Evolutionary conservation across 1,139 yeast species (phyloP), one percentile per base, ranked within the genome.

Genomic region (Spencermartinsiella ligniputridi): DNA sequence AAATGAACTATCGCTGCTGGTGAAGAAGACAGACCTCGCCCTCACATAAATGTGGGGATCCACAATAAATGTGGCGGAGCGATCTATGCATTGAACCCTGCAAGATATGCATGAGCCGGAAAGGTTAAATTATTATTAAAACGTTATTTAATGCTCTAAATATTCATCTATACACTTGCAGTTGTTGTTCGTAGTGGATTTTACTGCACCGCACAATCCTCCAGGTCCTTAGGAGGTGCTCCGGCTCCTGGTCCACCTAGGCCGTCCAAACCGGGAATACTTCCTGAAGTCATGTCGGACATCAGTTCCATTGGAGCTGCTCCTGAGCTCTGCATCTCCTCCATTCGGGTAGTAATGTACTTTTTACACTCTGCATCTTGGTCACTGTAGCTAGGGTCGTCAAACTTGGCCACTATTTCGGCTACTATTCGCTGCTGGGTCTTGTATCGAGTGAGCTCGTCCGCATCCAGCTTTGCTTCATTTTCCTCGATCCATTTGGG

Each of bases 291-390:
- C 30, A 79, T 70, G 43, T 81, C 88, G 29, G 87, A 90, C 50
- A 83, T 78, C 39, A 87, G 71, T 44, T 85, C 95, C 21, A 76
- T 66, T 2, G 98, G 98, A 0, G 96, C 96, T 57, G 88, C 86
- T 0, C 97, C 97, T 40, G 87, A 70, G 37, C 60, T 62, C 54
- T 70, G 74, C 72, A 70, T 67, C 44, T 63, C 68, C 56, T 81
- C 87, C 71, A 84, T 75, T 48, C 77, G 72, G 8, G 66, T 58
- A 49, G 81, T 76, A 44, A 84, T 77, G 45, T 67, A 71, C 43
- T 75, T 78, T 52, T 83, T 72, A 53, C 72, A 72, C 4, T 57
- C 68, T 39, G 68, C 65, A 57, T 78, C 71, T 18, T 71, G 69
- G 51, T 83, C 89, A 47, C 70, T 69, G 57, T 79, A 84, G 29